phyloP scores from a whole-genome alignment of 768 basidiomycete species.

The Tricholoma hemisulphureum region DNA sequence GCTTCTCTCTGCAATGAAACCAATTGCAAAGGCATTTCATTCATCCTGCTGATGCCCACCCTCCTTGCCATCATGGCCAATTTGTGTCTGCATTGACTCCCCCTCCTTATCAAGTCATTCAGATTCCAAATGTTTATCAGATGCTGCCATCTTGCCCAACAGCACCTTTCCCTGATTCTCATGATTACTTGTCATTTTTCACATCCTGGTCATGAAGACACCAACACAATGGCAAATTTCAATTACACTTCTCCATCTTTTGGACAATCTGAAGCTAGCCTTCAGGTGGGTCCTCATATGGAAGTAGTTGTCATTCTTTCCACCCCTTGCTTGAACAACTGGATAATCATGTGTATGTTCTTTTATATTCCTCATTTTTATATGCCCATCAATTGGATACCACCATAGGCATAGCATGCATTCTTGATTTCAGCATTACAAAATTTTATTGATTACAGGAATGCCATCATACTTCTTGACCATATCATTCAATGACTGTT shows the following conservation, averaged over 20 bases:
- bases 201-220: slow-evolving; percentile 46
- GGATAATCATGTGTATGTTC: slow-evolving; percentile 3
- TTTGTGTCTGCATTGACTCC: slow-evolving; percentile 63
- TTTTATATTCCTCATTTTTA: slow-evolving; percentile 12
- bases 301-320: slow-evolving; percentile 7
- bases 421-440: slow-evolving; percentile 9
- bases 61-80: slow-evolving; percentile 33
- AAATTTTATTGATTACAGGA: too few relatives aligned
- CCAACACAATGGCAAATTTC: slow-evolving; percentile 46
- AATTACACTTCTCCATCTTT: slow-evolving; percentile 45
- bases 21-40: slow-evolving; percentile 40
- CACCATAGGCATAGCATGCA: slow-evolving; percentile 34
- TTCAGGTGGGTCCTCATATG: slow-evolving; percentile 37
- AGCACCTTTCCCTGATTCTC: slow-evolving; percentile 54
- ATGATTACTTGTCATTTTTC: slow-evolving; percentile 64
- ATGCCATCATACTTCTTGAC: too few relatives aligned
- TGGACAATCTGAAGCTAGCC: slow-evolving; percentile 45
- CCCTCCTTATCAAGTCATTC: slow-evolving; percentile 65
- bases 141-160: slow-evolving; percentile 58
- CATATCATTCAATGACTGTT: too few relatives aligned
- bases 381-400: slow-evolving; percentile 16
- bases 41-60: slow-evolving; percentile 37
- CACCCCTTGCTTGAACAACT: slow-evolving; percentile 5
- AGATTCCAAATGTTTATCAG: slow-evolving; percentile 61
- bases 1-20: too few relatives aligned